Base-by-base conservation (phyloP, 1,139 yeast species). In the Eremothecium gossypii region DNA sequence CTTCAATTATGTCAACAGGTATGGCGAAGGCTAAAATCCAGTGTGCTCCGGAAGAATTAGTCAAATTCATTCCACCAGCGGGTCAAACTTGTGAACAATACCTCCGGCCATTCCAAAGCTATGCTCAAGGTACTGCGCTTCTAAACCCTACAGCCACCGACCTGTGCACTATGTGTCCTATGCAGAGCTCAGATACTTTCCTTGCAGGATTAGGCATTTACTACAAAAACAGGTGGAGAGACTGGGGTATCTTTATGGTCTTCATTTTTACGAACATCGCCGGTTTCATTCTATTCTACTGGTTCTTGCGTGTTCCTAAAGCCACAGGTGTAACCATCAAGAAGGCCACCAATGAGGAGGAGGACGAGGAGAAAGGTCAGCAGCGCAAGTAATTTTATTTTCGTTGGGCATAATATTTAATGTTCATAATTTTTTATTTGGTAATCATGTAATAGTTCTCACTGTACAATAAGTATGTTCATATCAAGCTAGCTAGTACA, bases 191-290 rank as follows among this genome's bases (percentile, higher is more conserved):
- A 41, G 71, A 69, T 51, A 61, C 69, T 46, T 71, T 66, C 55
- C 64, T 70, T 40, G 55, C 52, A 7, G 63, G 67, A 40, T 62
- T 64, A 47, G 66, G 66, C 45, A 66, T 69, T 44, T 56, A 61
- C 17, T 69, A 70, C 56, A 47, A 49, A 26, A 59, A 71, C 51
- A 68, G 74, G 53, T 77, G 83, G 83, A 67, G 81, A 53, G 71
- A 78, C 57, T 68, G 73, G 56, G 83, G 83, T 41, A 68, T 77
- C 49, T 41, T 41, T 28, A n/a, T 38, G 7, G 33, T 37, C 12
- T 41, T 32, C 13, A 10, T 28, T 8, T 30, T n/a, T 7, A 11
- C 27, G 13, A 41, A 41, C 20, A 20, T 41, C 13, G 9, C 33
- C 7, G 56, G 57, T 6, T 64, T 74, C 7, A 52, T 67, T 9